phyloP scores from a whole-genome alignment of 768 basidiomycete genomes.

The Xanthoconium purpureum region DNA sequence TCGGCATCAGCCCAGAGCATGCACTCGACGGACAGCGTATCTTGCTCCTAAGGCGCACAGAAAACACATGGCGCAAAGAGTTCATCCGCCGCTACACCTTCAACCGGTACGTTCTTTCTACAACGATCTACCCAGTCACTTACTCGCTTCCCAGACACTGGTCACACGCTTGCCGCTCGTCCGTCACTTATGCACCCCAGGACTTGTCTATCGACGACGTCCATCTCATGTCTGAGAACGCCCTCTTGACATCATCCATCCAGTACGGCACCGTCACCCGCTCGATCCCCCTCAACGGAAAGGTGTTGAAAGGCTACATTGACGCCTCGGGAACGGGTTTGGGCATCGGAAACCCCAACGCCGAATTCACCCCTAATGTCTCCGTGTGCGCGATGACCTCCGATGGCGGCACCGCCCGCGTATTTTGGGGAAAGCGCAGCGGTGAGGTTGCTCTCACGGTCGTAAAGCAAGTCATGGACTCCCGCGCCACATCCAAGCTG shows the following conservation, averaged over 20 bases:
- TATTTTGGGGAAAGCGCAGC: constrained; percentile 70
- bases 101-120: constrained; percentile 42
- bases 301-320: constrained; percentile 65
- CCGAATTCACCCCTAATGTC: constrained; percentile 68
- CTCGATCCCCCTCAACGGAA: constrained; percentile 67
- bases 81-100: constrained; percentile 57
- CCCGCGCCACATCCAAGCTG: constrained; percentile 43
- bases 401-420: constrained; percentile 60
- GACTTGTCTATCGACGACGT: constrained; percentile 54
- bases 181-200: constrained; percentile 62
- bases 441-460: constrained; percentile 66
- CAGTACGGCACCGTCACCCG: constrained; percentile 71
- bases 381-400: constrained; percentile 57
- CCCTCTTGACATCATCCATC: constrained; percentile 60
- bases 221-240: constrained; percentile 54
- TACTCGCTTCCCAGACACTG: constrained; percentile 52
- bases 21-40: constrained; percentile 45
- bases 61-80: constrained; percentile 67
- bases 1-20: constrained; percentile 64
- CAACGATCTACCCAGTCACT: background rate
- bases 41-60: constrained; percentile 53
- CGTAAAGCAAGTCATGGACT: constrained; percentile 58
- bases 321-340: constrained; percentile 58
- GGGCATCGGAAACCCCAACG: constrained; percentile 71
- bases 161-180: constrained; percentile 58